Conservation (phyloP, 164 flowering plant species). For the Nelumbo lutea region DNA sequence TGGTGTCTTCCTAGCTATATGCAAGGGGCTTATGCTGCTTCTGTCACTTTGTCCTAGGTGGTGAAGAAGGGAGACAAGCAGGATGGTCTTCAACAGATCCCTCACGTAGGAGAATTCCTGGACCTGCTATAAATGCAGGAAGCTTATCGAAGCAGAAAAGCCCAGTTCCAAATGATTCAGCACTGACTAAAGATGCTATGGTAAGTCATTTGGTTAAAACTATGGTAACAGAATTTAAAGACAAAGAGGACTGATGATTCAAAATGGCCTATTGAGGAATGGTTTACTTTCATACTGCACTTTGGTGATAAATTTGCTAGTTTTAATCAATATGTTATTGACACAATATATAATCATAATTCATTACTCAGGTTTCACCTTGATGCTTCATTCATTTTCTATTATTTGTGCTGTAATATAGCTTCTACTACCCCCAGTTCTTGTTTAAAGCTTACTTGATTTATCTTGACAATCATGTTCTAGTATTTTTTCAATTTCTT, state of each 20-base stretch:
- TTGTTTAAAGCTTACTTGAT: too few relatives aligned
- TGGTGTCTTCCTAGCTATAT: not conserved
- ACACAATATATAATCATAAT: too few relatives aligned
- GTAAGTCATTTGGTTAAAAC: slow-evolving; percentile 26
- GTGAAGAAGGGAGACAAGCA: slow-evolving; percentile 50
- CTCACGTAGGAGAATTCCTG: slow-evolving; percentile 57
- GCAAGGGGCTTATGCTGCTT: not conserved
- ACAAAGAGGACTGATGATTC: too few relatives aligned
- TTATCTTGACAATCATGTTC: too few relatives aligned
- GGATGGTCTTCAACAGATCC: slow-evolving; percentile 52
- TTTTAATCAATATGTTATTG: not conserved
- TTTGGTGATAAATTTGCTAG: not conserved
- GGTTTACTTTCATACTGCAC: too few relatives aligned
- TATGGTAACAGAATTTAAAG: not conserved
- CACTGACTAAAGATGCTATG: slow-evolving; percentile 48
- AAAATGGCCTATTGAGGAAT: too few relatives aligned
- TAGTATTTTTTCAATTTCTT: too few relatives aligned
- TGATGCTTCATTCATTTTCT: not conserved
- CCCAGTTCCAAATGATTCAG: slow-evolving; percentile 55
- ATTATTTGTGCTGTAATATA: not conserved
- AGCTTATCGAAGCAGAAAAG: slow-evolving; percentile 61
- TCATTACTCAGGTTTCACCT: not conserved
- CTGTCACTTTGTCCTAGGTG: slow-evolving; percentile 28
- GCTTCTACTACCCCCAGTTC: not conserved
- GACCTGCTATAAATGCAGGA: slow-evolving; percentile 45